phyloP scores from a whole-genome alignment of 2,329 filamentous ascomycete genomes.

The Beauveria sp. region DNA sequence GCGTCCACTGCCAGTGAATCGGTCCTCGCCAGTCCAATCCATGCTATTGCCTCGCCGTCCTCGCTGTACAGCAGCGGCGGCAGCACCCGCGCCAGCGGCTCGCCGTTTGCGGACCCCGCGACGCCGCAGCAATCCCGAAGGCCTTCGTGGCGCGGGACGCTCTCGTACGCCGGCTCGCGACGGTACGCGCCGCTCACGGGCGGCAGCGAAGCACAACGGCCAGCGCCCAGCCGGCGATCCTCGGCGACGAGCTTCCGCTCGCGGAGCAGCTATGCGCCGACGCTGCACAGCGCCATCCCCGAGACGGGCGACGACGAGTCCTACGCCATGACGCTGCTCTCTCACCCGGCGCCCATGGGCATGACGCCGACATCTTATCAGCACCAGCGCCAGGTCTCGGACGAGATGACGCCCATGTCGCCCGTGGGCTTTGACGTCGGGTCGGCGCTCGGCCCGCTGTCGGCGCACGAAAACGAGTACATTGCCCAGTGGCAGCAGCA shows the following conservation, averaged over 20 bases:
- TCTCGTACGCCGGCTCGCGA: constrained; percentile 1
- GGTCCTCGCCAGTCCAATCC: constrained; percentile 17
- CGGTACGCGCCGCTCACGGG: constrained; percentile 6
- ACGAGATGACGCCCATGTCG: constrained; percentile 14
- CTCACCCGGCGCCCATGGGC: constrained; percentile 32
- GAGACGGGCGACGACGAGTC: constrained; percentile 31
- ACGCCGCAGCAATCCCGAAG: neutral
- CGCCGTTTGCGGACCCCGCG: neutral
- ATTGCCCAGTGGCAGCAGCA: constrained; percentile 38
- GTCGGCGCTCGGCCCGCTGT: constrained; percentile 37
- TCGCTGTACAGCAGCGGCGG: constrained; percentile 29
- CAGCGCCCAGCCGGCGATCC: constrained; percentile 9
- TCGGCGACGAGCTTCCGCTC: constrained; percentile 20
- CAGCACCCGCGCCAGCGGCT: neutral
- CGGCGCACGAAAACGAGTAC: constrained; percentile 36
- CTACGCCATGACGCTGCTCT: constrained; percentile 36
- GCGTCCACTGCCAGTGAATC: constrained; percentile 9
- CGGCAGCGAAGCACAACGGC: neutral
- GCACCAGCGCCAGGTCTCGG: constrained; percentile 16
- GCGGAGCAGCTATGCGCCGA: constrained; percentile 17
- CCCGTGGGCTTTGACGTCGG: constrained; percentile 37
- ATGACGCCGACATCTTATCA: constrained; percentile 23
- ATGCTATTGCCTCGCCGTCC: constrained; percentile 30
- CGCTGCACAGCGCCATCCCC: constrained; percentile 18
- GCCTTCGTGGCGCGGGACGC: constrained; percentile 5